Conservation (phyloP, 1,284 basidiomycete genomes). For the Sporisorium graminicola region DNA sequence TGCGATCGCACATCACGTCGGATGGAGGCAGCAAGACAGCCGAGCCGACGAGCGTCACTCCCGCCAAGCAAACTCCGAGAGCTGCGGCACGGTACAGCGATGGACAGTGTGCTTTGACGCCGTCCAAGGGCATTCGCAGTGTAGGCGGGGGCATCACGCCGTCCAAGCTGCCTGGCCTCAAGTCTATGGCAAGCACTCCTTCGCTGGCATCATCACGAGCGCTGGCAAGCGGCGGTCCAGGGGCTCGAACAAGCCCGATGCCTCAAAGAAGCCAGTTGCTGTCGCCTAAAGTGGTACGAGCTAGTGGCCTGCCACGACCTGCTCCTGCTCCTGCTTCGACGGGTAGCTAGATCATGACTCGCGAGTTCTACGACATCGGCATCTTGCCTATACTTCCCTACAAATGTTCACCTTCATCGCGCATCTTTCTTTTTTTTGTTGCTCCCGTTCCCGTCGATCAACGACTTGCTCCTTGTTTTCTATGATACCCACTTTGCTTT, state of each 20-base stretch:
- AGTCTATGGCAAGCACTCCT: conserved; percentile 16
- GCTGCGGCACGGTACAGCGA: conserved; percentile 13
- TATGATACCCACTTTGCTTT: conserved; percentile 21
- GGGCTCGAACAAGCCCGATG: not conserved
- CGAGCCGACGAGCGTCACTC: not conserved
- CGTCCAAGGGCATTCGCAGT: conserved; percentile 17
- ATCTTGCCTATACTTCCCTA: too few relatives aligned
- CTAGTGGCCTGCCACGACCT: conserved; percentile 12
- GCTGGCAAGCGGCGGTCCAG: not conserved
- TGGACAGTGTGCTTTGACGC: conserved; percentile 1
- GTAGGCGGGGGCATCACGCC: conserved; percentile 20
- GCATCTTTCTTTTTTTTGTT: not conserved
- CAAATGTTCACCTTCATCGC: too few relatives aligned
- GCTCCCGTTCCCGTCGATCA: not conserved
- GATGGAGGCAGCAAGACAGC: not conserved
- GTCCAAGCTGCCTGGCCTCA: conserved; percentile 40
- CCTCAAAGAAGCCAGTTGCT: conserved; percentile 5
- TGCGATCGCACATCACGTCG: not conserved
- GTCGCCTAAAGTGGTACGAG: not conserved
- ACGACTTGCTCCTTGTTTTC: not conserved
- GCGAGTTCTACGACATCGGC: too few relatives aligned
- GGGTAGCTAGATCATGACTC: too few relatives aligned
- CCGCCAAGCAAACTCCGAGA: not conserved
- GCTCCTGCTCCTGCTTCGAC: conserved; percentile 3
- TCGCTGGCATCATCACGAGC: conserved; percentile 9